Percentiles rank a stretch among this genome's conserved stretches.
phyloP scores from a whole-genome alignment of 208 protist genomes.

The Leishmania amazonensis region DNA sequence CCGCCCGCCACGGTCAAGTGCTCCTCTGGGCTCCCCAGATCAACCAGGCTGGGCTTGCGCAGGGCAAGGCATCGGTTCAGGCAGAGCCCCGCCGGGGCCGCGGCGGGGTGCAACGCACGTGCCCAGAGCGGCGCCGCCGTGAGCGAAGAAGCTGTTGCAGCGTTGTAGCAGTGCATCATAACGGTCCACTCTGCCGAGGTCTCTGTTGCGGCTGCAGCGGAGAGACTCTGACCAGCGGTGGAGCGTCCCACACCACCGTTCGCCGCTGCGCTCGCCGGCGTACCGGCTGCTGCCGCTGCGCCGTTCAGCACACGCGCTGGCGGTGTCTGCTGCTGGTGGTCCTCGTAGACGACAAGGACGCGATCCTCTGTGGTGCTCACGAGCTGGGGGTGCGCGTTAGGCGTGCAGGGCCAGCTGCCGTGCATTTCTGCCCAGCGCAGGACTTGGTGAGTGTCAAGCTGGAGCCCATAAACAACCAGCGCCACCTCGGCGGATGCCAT shows the following conservation, averaged over 20 bases:
- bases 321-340: slow-evolving; percentile 6
- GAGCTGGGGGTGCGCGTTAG: slow-evolving; percentile 34
- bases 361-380: slow-evolving; percentile 48
- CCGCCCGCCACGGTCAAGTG: slow-evolving; percentile 66
- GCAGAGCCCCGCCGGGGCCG: slow-evolving; percentile 26
- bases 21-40: slow-evolving; percentile 73
- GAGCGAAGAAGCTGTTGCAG: slow-evolving; percentile 27
- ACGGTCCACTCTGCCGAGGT: slow-evolving; percentile 33
- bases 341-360: slow-evolving; percentile 57
- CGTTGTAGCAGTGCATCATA: slow-evolving; percentile 37
- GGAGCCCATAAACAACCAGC: slow-evolving; percentile 60
- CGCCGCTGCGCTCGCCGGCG: slow-evolving; percentile 20
- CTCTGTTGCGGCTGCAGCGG: not conserved
- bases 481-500: slow-evolving; percentile 64
- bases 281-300: slow-evolving; percentile 21
- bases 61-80: slow-evolving; percentile 63
- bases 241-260: not conserved
- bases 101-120: slow-evolving; percentile 32
- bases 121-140: slow-evolving; percentile 34
- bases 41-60: slow-evolving; percentile 67
- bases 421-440: slow-evolving; percentile 50
- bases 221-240: not conserved
- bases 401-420: slow-evolving; percentile 37
- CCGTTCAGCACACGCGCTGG: slow-evolving; percentile 23
- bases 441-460: slow-evolving; percentile 56